Evolutionary conservation across 2,329 filamentous ascomycete species (phyloP).

Genomic region (Zymoseptoria pseudotritici): DNA sequence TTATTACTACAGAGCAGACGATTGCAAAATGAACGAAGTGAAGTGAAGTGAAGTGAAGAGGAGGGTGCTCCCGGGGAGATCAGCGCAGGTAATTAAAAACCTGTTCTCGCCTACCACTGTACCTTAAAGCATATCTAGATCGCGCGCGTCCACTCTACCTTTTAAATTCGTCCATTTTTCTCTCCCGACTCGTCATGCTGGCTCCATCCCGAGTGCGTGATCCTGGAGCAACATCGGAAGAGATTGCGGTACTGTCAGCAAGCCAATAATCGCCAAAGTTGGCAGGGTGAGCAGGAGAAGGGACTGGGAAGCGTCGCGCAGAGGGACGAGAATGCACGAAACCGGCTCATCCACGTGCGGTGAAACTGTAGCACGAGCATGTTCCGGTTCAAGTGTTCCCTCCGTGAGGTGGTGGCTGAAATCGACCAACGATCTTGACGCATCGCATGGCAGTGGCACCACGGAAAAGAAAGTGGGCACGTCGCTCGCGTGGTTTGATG

Average conservation of each 20-base stretch:
- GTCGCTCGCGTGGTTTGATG: not conserved
- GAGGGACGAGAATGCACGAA: not conserved
- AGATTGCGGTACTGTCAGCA: constrained; percentile 5
- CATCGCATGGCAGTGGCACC: not conserved
- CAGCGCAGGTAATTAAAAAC: not conserved
- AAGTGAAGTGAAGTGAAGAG: not conserved
- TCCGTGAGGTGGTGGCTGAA: not conserved
- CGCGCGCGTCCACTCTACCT: not conserved
- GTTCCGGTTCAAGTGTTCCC: not conserved
- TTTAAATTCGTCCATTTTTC: not conserved
- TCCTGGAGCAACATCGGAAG: constrained; percentile 7
- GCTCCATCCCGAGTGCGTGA: not conserved
- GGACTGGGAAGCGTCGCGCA: not conserved
- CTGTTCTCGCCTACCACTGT: not conserved
- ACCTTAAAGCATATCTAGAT: not conserved
- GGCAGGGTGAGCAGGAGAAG: not conserved
- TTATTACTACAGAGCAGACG: too few species aligned
- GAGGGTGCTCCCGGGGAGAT: not conserved
- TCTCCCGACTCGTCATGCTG: not conserved
- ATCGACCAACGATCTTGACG: not conserved
- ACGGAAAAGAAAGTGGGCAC: not conserved
- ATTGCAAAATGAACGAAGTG: not conserved
- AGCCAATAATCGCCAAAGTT: not conserved
- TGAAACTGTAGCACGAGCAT: not conserved
- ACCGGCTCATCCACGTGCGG: not conserved